Evolutionary conservation across 208 protist species (phyloP), one percentile per base, ranked within the genome.

Genomic region (Endotrypanum monterogeii): DNA sequence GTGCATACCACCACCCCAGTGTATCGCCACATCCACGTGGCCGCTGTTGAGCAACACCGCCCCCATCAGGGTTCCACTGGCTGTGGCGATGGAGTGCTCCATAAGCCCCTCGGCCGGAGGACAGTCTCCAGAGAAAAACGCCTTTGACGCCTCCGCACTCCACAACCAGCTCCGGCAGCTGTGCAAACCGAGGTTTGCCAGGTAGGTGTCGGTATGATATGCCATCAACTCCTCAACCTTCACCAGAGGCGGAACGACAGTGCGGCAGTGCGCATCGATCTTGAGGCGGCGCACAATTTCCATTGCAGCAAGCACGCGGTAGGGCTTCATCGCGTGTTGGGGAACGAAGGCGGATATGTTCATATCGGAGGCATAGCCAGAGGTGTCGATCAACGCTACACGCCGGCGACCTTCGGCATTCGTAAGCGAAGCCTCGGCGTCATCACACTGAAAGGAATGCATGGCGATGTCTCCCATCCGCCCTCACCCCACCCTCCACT

Each of bases 1-100:
- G 82, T 99, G 98, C 79, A 99, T 93, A 28, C 99, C 99, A 50
- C 99, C 99, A 50, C 98, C 94, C 99, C 99, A 99, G 91, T 99
- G 99, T 76, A 99, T 98, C 16, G 98, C 98, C 67, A 84, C 86
- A 68, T 95, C 88, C 35, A 78, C 93, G 46, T 81, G 82, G 6
- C 89, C 87, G 73, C 84, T 91, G 74, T 97, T 97, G 44, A 97
- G 78, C 51, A 97, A 81, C 48, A 95, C 83, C 51, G 93, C 93
- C 9, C 88, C 93, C 89, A 95, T 95, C 52, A 97, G 67, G 18
- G 89, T 92, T 28, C 93, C 93, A 50, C 90, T 95, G 6, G 87
- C 93, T 35, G 86, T 95, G 4, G 90, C 90, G 28, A 97, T 44
- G 23, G 93, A 94, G 74, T 97, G 90, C 73, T 97, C 89, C 74